Conservation (phyloP, 495 filamentous ascomycete species). For the Trichoderma asperelloides region DNA sequence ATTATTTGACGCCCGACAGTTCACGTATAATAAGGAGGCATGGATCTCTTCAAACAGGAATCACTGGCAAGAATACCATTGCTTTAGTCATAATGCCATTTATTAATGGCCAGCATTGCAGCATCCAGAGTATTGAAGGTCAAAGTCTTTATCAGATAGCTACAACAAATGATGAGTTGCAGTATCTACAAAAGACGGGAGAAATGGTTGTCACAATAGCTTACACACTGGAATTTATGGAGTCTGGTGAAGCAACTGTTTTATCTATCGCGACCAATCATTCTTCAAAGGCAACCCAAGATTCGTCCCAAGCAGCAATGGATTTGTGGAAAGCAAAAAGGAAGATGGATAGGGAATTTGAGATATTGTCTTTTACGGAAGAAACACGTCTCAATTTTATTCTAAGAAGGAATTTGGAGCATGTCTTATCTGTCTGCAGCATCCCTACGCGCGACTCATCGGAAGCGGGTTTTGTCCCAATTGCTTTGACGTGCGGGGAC, state of each 20-base stretch:
- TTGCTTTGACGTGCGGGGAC: background rate
- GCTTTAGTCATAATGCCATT: background rate
- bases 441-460: background rate
- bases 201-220: background rate
- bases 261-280: no score
- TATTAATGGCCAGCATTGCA: background rate
- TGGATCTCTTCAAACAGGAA: no score
- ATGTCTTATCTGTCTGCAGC: background rate
- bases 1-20: no score
- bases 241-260: no score
- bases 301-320: no score
- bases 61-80: background rate
- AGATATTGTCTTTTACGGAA: background rate
- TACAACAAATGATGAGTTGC: background rate
- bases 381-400: background rate
- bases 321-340: background rate
- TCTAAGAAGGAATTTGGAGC: background rate
- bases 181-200: background rate
- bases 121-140: background rate
- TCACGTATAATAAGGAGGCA: no score
- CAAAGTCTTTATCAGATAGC: background rate
- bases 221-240: background rate
- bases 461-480: background rate
- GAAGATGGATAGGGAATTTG: background rate
- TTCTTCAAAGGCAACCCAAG: no score